Percentiles rank a stretch among this genome's conserved stretches.
Conservation (phyloP, 1,284 basidiomycete species). For the Rhodotorula sp. region DNA sequence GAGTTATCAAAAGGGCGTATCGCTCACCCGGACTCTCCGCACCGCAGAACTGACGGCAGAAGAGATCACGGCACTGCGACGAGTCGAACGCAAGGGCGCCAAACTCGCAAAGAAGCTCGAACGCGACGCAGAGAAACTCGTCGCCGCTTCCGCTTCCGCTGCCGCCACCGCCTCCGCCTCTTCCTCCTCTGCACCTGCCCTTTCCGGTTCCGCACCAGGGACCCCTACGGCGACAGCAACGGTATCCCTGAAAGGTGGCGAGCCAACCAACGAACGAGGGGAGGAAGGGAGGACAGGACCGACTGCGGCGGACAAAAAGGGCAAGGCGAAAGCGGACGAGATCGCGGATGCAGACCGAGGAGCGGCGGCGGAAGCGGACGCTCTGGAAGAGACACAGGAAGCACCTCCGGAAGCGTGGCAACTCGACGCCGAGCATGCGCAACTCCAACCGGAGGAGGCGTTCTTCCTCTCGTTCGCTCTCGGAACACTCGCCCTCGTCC, state of each 20-base stretch:
- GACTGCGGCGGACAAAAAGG: not conserved
- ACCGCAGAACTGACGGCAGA: conserved; percentile 69
- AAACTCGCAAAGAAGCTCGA: conserved; percentile 64
- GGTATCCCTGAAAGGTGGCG: conserved; percentile 22
- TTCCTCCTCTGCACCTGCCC: conserved; percentile 68
- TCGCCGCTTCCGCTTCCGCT: conserved; percentile 66
- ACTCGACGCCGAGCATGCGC: conserved; percentile 77
- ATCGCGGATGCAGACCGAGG: no score
- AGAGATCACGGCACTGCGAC: conserved; percentile 77
- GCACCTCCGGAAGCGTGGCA: conserved; percentile 34
- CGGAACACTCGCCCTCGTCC: conserved; percentile 28
- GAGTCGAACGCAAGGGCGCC: conserved; percentile 81
- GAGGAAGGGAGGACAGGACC: conserved; percentile 38
- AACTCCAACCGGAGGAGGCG: conserved; percentile 85
- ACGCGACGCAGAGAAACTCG: conserved; percentile 69
- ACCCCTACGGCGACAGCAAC: conserved; percentile 16
- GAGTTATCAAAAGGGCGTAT: not conserved
- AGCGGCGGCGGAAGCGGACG: conserved; percentile 10
- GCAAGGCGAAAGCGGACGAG: not conserved
- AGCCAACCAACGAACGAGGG: conserved; percentile 47
- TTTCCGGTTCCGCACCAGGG: conserved; percentile 40
- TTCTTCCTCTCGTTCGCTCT: conserved; percentile 67
- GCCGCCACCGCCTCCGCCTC: conserved; percentile 63
- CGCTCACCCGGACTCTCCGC: conserved; percentile 1
- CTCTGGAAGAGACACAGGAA: conserved; percentile 50